A percentile compares a stretch with the other conserved stretches of the same genome.
phyloP scores from a whole-genome alignment of 495 filamentous ascomycete species.

The Hypoxylon cercidicola region DNA sequence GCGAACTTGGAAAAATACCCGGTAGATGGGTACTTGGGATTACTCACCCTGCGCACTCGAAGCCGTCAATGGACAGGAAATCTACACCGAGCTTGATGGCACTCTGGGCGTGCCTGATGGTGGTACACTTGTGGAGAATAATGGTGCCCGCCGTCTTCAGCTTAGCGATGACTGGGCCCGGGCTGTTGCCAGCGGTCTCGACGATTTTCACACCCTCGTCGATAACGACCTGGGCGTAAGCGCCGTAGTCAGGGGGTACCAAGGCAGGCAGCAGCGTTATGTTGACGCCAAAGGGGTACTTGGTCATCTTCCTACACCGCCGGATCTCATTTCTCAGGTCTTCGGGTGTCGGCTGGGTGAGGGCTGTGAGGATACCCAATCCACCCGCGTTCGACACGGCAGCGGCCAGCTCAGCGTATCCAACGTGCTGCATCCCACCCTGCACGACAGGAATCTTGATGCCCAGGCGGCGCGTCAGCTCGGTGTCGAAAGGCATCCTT shows the following conservation, averaged over 20 bases:
- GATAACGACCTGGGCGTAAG: constrained; percentile 92
- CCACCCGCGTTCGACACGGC: constrained; percentile 96
- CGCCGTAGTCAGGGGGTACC: constrained; percentile 88
- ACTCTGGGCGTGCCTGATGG: constrained; percentile 90
- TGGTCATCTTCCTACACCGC: constrained; percentile 84
- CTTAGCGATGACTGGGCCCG: constrained; percentile 88
- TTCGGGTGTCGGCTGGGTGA: constrained; percentile 93
- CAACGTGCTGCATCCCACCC: constrained; percentile 86
- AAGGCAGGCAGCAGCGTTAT: constrained; percentile 93
- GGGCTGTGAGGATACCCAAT: constrained; percentile 90
- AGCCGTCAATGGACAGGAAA: constrained; percentile 95
- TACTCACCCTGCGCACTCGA: constrained; percentile 92
- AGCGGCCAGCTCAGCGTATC: constrained; percentile 90
- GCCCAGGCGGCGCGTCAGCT: constrained; percentile 86
- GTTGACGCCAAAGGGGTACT: constrained; percentile 93
- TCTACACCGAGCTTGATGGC: constrained; percentile 96
- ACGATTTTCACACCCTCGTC: constrained; percentile 94
- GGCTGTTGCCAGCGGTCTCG: constrained; percentile 95
- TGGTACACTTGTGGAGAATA: constrained; percentile 97
- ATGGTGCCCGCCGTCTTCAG: constrained; percentile 82
- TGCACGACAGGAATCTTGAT: constrained; percentile 96
- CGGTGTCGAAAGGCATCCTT: constrained; percentile 91
- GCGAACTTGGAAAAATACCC: constrained; percentile 10
- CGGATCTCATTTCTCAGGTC: constrained; percentile 94
- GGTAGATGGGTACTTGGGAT: constrained; percentile 10